A percentile compares a stretch with the other conserved stretches of the same genome.
Evolutionary conservation across 495 filamentous ascomycete genomes (phyloP).

Genomic region (Xylaria scruposa): DNA sequence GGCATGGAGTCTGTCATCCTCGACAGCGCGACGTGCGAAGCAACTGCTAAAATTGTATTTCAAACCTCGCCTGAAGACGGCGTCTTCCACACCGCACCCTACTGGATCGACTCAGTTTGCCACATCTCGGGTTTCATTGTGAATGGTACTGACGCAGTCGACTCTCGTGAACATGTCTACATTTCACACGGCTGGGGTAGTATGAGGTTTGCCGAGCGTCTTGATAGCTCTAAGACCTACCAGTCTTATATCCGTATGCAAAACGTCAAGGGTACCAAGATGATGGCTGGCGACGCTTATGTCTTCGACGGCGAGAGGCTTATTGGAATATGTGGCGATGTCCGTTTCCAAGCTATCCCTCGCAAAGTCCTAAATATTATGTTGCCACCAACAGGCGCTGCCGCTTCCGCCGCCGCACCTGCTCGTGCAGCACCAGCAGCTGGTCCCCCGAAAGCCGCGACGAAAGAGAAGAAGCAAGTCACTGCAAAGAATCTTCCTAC

Average conservation of each 20-base stretch:
- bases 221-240: constrained; percentile 69
- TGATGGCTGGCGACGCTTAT: constrained; percentile 67
- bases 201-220: constrained; percentile 70
- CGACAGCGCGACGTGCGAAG: constrained; percentile 72
- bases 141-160: constrained; percentile 75
- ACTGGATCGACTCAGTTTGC: constrained; percentile 74
- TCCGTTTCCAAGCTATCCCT: constrained; percentile 71
- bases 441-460: constrained; percentile 50
- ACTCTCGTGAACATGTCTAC: constrained; percentile 73
- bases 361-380: constrained; percentile 70
- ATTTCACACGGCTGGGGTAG: constrained; percentile 84
- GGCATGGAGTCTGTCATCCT: constrained; percentile 81
- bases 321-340: constrained; percentile 57
- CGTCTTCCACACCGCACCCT: constrained; percentile 70
- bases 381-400: constrained; percentile 64
- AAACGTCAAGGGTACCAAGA: constrained; percentile 56
- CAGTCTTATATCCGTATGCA: constrained; percentile 75
- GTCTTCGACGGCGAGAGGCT: constrained; percentile 69
- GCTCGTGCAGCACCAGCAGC: constrained; percentile 46
- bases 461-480: constrained; percentile 52
- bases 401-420: constrained; percentile 38
- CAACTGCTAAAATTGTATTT: constrained; percentile 73
- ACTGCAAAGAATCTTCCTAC: constrained; percentile 50
- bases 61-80: constrained; percentile 63
- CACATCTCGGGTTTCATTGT: constrained; percentile 80